Conservation (phyloP, 305 asterid genomes). For the Fraxinus sp. region DNA sequence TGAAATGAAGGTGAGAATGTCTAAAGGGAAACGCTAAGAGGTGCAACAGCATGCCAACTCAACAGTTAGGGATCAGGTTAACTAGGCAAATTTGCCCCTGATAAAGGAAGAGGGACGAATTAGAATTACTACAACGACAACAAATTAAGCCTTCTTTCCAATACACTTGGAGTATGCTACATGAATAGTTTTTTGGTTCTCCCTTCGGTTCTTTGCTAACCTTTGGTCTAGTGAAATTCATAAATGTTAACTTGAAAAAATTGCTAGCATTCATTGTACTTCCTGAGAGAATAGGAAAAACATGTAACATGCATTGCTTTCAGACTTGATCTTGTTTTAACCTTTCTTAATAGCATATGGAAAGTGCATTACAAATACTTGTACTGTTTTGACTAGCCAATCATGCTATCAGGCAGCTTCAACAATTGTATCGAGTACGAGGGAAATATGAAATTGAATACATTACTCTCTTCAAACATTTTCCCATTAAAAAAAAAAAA, state of each 20-base stretch:
- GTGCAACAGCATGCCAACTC: not conserved
- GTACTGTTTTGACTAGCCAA: not conserved
- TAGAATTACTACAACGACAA: not conserved
- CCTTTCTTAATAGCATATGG: not conserved
- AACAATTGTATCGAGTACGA: not conserved
- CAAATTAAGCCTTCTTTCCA: not conserved
- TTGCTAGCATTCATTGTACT: not conserved
- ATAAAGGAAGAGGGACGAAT: not conserved
- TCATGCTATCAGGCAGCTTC: not conserved
- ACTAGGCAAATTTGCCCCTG: not conserved
- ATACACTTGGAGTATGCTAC: not conserved
- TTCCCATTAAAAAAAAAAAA: not conserved
- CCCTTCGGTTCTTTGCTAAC: not conserved
- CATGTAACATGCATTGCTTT: not conserved
- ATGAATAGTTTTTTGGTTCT: not conserved
- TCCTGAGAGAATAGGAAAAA: not conserved
- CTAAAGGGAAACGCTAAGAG: not conserved
- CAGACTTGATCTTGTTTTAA: not conserved
- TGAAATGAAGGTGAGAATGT: not conserved
- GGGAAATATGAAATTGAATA: conserved; percentile 1
- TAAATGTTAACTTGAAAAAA: not conserved
- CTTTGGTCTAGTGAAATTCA: not conserved
- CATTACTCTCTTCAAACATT: not conserved
- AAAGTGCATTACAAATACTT: not conserved
- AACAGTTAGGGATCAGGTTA: not conserved